A percentile compares a stretch with the other conserved stretches of the same genome.
Conservation (phyloP, 768 basidiomycete genomes). For the Phlebiopsis flavidoalba region DNA sequence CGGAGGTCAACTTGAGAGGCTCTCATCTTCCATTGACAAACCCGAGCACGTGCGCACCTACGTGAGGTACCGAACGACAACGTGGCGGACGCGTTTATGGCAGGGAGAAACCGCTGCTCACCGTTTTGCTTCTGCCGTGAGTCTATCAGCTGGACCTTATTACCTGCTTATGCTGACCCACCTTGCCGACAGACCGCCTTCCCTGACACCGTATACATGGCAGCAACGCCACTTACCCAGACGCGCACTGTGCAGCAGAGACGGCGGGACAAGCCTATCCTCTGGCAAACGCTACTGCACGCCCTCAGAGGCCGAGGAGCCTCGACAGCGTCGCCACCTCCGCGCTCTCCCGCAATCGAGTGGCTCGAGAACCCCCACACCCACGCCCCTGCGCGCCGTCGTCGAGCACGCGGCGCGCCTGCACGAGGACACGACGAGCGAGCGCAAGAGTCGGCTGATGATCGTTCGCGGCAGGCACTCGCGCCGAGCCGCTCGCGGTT, state of each 20-base stretch:
- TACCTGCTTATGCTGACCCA: background rate
- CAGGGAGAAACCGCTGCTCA: constrained; percentile 26
- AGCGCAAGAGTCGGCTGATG: constrained; percentile 39
- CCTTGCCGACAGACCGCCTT: constrained; percentile 27
- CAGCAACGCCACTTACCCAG: constrained; percentile 55
- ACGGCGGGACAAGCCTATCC: constrained; percentile 80
- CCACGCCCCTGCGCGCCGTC: constrained; percentile 52
- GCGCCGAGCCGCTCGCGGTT: constrained; percentile 60
- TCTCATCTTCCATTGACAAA: constrained; percentile 18
- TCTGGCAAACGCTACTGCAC: constrained; percentile 63
- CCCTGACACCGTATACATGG: constrained; percentile 72
- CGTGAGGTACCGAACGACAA: constrained; percentile 17
- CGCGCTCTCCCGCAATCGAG: constrained; percentile 52
- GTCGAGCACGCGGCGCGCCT: constrained; percentile 37
- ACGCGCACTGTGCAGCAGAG: constrained; percentile 65
- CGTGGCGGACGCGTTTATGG: constrained; percentile 9
- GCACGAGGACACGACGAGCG: constrained; percentile 11
- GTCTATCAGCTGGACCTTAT: constrained; percentile 14
- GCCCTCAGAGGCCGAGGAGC: constrained; percentile 9
- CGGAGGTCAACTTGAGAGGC: constrained; percentile 17
- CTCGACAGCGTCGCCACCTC: constrained; percentile 14
- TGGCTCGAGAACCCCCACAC: constrained; percentile 55
- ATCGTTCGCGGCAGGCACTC: constrained; percentile 74
- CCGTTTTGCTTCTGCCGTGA: constrained; percentile 43
- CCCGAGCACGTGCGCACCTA: constrained; percentile 24